Percentiles rank a stretch among this genome's conserved stretches.
Conservation (phyloP, 2,329 filamentous ascomycete species). For the Lojkania enalia region DNA sequence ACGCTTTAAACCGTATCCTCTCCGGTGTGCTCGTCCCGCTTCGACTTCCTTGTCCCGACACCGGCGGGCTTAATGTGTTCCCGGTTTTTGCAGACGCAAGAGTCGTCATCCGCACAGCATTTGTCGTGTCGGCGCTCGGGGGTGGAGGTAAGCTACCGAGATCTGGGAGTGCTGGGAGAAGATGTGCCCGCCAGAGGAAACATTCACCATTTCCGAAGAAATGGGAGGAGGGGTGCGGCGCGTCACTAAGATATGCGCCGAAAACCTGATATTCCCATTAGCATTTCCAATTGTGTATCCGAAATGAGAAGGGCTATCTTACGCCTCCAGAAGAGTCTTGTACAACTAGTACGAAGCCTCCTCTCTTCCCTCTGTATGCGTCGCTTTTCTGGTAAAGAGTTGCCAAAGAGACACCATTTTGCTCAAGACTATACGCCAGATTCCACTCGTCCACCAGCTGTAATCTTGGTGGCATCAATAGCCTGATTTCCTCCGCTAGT, state of each 20-base stretch:
- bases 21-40: conserved; percentile 65
- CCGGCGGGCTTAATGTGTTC: conserved; percentile 32
- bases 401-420: conserved; percentile 83
- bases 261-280: conserved; percentile 60
- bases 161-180: conserved; percentile 59
- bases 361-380: conserved; percentile 66
- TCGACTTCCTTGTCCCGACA: conserved; percentile 36
- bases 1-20: conserved; percentile 91
- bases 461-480: conserved; percentile 82
- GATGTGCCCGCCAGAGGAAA: conserved; percentile 81
- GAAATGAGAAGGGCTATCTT: conserved; percentile 45
- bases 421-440: conserved; percentile 85
- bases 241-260: conserved; percentile 90
- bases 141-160: conserved; percentile 67
- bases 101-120: conserved; percentile 65
- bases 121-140: conserved; percentile 67
- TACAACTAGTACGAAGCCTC: conserved; percentile 88
- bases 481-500: conserved; percentile 88
- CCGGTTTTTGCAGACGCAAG: conserved; percentile 37
- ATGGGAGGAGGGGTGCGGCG: conserved; percentile 76
- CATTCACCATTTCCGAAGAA: conserved; percentile 98
- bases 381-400: conserved; percentile 84
- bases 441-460: conserved; percentile 87
- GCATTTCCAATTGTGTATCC: not conserved
- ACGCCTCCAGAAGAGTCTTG: conserved; percentile 75